Evolutionary conservation across 1,284 basidiomycete genomes (phyloP), one percentile per base, ranked within the genome.

Genomic region (Tilletiopsis washingtonensis): DNA sequence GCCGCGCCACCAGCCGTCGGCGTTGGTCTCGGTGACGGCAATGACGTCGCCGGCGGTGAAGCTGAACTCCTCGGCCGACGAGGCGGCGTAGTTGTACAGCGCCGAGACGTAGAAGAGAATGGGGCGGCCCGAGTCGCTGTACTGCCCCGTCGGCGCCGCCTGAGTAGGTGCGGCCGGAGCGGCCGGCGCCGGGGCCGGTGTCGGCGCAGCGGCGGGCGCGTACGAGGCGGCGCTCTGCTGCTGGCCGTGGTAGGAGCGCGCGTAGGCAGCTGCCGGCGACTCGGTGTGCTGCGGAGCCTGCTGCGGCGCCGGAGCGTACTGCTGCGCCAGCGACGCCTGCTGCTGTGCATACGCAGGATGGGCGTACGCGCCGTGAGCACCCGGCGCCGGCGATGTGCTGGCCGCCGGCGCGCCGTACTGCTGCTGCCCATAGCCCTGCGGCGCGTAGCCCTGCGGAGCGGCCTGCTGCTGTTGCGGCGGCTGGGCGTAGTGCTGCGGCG

Each of bases 1-100:
- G 15, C 87, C 86, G 47, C 83, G 85, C 90, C 89, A 93, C 90
- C 90, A 93, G 1, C 88, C 89, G 64, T 94, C 90, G 57, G 91
- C 86, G 11, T 89, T 88, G 14, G 88, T 91, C 39, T 83, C 80
- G 2, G 87, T 91, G 3, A 93, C 88, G 7, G 89, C 90, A 64
- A 94, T 91, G 56, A 93, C 85, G 74, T 93, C 90, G 4, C 85
- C 87, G 20, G 82, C 78, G 67, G 89, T 87, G 81, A 93, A 91
- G 73, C 74, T 91, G 86, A 75, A 73, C 74, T 91, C 88, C 71
- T 89, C 85, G 3, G 85, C 82, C 54, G 87, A 87, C 17, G 85
- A 84, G 20, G 91, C 90, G 14, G 77, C 75, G 67, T 96, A 96
- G 72, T 94, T 88, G 73, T 91, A 96, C 64, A 96, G 75, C 29